Evolutionary conservation across 192 early-diverging fungal genomes (phyloP), one percentile per base, ranked within the genome.

Genomic region (Martensiomyces pterosporus): DNA sequence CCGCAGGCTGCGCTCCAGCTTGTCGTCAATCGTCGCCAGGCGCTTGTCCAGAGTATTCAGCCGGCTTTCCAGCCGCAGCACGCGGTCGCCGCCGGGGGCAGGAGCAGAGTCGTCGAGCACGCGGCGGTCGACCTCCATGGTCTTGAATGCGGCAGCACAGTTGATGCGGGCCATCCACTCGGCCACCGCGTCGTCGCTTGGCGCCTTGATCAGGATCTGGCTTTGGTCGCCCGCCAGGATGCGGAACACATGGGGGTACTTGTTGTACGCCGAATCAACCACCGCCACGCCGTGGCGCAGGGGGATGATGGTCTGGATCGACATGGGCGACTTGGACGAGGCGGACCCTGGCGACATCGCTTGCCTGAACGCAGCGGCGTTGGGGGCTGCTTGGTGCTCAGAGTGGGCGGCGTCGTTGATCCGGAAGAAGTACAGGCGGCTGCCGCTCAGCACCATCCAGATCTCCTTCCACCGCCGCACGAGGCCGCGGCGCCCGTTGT

Each of bases 151-250:
- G 5, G 85, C 80, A 0, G 86, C 86, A 56, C 87, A 90, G 71
- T 90, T 90, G 43, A 90, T 83, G 34, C 81, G 80, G 25, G 78
- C 64, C 76, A 90, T 86, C 88, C 88, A 90, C 52, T 90, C 84
- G 23, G 86, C 81, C 64, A 90, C 82, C 17, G 83, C 79, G 24
- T 79, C 69, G 49, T 85, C 84, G 38, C 64, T 72, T 5, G 84
- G 67, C 4, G 85, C 83, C 64, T 82, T 74, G 46, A 90, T 75
- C 29, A 90, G 52, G 39, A 84, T 83, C 52, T 88, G 84, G 49
- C 87, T 80, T 19, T 82, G 82, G 33, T 86, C 82, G 4, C 76
- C 81, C 4, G 82, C 79, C 16, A 82, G 75, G 15, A 90, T 57
- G 15, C 88, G 80, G 58, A 88, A 87, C n/a, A 86, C 85, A 29